Conservation (phyloP, 768 basidiomycete species). For the Mrakia gelida region DNA sequence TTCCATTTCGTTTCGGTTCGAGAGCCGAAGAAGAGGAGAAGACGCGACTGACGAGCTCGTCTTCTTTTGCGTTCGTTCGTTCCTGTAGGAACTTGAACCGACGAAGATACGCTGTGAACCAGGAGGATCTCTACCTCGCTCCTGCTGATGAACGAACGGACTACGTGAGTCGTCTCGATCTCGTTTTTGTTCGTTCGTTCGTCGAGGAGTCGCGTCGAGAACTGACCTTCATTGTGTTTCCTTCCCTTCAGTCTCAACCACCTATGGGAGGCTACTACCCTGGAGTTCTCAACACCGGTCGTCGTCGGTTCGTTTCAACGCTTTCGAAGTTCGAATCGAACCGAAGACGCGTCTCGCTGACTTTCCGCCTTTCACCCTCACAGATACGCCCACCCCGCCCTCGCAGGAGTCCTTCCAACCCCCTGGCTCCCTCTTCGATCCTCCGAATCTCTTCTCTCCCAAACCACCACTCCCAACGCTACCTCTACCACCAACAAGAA, state of each 20-base stretch:
- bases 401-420: constrained; percentile 85
- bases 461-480: not conserved
- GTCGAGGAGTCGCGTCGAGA: not conserved
- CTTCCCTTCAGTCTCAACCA: constrained; percentile 68
- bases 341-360: not conserved
- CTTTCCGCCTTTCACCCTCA: not conserved
- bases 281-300: constrained; percentile 67
- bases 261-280: constrained; percentile 94
- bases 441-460: constrained; percentile 1
- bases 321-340: not conserved
- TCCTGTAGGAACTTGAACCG: constrained; percentile 66
- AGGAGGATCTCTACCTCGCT: constrained; percentile 90
- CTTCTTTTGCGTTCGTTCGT: not conserved
- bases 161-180: constrained; percentile 54
- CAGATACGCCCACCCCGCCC: constrained; percentile 89
- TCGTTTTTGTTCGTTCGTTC: constrained; percentile 9
- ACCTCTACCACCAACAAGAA: not conserved
- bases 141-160: constrained; percentile 89
- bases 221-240: not conserved
- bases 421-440: constrained; percentile 76
- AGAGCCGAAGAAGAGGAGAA: not conserved
- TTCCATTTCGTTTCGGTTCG: not conserved
- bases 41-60: not conserved
- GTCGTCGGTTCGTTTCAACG: constrained; percentile 17
- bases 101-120: constrained; percentile 83